Evolutionary conservation across 1,139 yeast species (phyloP).

Genomic region (Suhomyces anneliseae): DNA sequence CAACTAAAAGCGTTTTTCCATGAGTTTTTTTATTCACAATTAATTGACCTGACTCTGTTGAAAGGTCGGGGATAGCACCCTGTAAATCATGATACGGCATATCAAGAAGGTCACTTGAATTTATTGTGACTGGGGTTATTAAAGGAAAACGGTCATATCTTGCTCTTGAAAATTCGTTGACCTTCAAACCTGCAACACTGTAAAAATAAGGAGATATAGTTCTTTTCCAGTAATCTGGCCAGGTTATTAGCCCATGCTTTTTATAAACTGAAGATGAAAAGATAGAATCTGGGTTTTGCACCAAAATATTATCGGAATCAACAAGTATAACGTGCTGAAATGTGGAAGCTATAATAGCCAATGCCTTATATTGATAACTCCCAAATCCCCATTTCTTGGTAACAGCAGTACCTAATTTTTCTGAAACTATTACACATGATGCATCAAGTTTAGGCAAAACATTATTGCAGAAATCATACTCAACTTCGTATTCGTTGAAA

Average conservation of each 20-base stretch:
- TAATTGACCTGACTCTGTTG: slow-evolving; percentile 64
- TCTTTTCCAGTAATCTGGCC: slow-evolving; percentile 87
- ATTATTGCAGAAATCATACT: slow-evolving; percentile 15
- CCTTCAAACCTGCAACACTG: slow-evolving; percentile 56
- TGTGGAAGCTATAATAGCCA: slow-evolving; percentile 39
- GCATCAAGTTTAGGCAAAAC: slow-evolving; percentile 17
- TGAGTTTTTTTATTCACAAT: slow-evolving; percentile 54
- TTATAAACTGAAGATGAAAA: slow-evolving; percentile 56
- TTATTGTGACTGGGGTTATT: slow-evolving; percentile 6
- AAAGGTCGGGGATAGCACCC: slow-evolving; percentile 58
- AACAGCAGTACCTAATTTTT: slow-evolving; percentile 34
- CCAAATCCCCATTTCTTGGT: slow-evolving; percentile 33
- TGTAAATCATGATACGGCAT: slow-evolving; percentile 49
- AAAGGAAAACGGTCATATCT: slow-evolving; percentile 16
- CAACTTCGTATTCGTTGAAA: slow-evolving; percentile 27
- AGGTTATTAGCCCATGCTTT: slow-evolving; percentile 59
- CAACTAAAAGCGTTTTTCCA: slow-evolving; percentile 49
- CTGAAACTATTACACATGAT: slow-evolving; percentile 27
- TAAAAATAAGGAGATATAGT: slow-evolving; percentile 68
- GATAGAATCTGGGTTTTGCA: slow-evolving; percentile 39
- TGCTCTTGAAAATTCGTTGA: slow-evolving; percentile 30
- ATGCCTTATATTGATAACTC: slow-evolving; percentile 41
- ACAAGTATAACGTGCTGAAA: slow-evolving; percentile 43
- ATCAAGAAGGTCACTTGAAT: slow-evolving; percentile 6
- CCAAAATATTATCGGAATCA: slow-evolving; percentile 43